Evolutionary conservation across 2,329 filamentous ascomycete species (phyloP), one percentile per base, ranked within the genome.

Genomic region (Cercospora sp.): DNA sequence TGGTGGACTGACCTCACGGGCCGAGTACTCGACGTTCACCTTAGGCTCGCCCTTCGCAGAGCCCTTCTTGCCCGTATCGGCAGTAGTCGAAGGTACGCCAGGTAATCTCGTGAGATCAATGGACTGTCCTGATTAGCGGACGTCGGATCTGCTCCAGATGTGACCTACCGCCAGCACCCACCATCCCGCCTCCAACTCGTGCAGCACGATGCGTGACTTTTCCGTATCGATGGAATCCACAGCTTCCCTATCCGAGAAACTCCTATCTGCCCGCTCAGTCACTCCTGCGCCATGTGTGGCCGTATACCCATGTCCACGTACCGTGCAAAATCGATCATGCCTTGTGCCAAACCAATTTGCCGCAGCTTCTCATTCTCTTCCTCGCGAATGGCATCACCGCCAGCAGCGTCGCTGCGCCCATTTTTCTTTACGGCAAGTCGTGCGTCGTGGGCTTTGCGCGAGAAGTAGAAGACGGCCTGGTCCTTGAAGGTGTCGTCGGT

Each of bases 341-440:
- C 95, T 82, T 99, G 95, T 48, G 95, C 95, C 70, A 99, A 87
- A 42, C 95, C 95, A 77, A 99, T 93, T 83, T 97, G 94, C 72
- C 95, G 88, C 75, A 98, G 83, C 74, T 90, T 90, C 81, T 96
- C 91, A 80, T 98, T 95, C 76, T 89, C 88, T 75, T 93, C 89
- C 72, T 92, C 88, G 6, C 78, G 78, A 67, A 78, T 68, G 60
- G 86, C 82, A 64, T 75, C 72, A 12, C 64, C 70, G 26, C 65
- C 72, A 5, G 70, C 72, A 9, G 75, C 73, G 30, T 79, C 74
- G 45, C 75, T 79, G 70, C 74, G 70, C 23, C 69, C 71, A 58
- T 64, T 67, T 58, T 72, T 73, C 59, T 70, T 75, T 3, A 72
- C 69, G 1, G 72, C 68, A 8, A 64, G 60, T 16, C 75, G 73